Evolutionary conservation across 331 rosid species (phyloP).

Genomic region (Quercus lobata): DNA sequence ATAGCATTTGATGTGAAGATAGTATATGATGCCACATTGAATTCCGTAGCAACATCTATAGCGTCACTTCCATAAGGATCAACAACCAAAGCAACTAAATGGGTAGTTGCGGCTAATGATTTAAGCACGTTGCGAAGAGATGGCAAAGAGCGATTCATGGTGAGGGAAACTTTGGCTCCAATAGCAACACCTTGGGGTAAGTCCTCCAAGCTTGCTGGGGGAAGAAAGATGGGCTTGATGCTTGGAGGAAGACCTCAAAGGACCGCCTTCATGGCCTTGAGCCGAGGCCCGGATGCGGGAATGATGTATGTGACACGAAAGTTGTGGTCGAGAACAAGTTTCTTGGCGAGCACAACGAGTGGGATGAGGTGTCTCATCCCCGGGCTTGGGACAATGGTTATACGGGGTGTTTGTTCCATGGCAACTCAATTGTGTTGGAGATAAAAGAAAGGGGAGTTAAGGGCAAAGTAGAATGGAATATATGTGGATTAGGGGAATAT

Average conservation of each 20-base stretch:
- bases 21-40: slow-evolving; percentile 15
- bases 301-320: slow-evolving; percentile 38
- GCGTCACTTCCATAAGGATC: slow-evolving; percentile 23
- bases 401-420: background rate
- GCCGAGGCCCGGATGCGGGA: slow-evolving; percentile 29
- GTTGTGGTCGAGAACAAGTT: slow-evolving; percentile 21
- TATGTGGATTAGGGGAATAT: too few relatives aligned
- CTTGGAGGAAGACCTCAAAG: slow-evolving; percentile 32
- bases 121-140: slow-evolving; percentile 9
- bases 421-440: too few relatives aligned
- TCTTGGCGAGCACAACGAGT: slow-evolving; percentile 32
- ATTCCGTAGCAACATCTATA: slow-evolving; percentile 13
- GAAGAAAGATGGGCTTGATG: slow-evolving; percentile 29
- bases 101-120: slow-evolving; percentile 1
- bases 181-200: background rate
- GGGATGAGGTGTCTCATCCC: slow-evolving; percentile 47
- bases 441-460: too few relatives aligned
- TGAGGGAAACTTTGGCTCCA: background rate
- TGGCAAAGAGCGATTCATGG: slow-evolving; percentile 23
- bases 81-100: slow-evolving; percentile 26
- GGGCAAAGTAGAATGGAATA: too few relatives aligned
- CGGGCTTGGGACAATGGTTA: slow-evolving; percentile 37
- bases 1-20: slow-evolving; percentile 31
- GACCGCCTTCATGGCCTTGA: slow-evolving; percentile 23
- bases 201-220: slow-evolving; percentile 20